Percentiles rank a stretch among this genome's conserved stretches.
Conservation (phyloP, 805 yeast genomes). For the Kurtzmaniella cleridarum region DNA sequence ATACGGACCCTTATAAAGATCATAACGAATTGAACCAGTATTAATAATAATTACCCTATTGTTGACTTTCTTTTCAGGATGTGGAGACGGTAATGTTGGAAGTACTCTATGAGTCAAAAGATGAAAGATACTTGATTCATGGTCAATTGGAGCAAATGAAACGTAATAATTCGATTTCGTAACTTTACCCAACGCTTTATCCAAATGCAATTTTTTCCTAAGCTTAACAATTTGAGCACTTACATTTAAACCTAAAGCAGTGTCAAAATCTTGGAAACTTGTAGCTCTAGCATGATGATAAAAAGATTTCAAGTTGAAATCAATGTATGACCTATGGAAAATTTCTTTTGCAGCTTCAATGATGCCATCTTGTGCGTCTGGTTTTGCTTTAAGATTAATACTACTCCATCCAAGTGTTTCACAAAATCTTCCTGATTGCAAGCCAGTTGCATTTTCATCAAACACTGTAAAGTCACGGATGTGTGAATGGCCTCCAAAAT, state of each 20-base stretch:
- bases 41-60: slow-evolving; percentile 58
- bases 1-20: slow-evolving; percentile 77
- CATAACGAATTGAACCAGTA: slow-evolving; percentile 86
- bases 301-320: slow-evolving; percentile 72
- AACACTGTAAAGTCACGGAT: slow-evolving; percentile 73
- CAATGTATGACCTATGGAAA: slow-evolving; percentile 67
- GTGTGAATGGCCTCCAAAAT: slow-evolving; percentile 93
- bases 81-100: slow-evolving; percentile 34
- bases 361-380: slow-evolving; percentile 8
- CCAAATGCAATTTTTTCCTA: slow-evolving; percentile 48
- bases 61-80: slow-evolving; percentile 4
- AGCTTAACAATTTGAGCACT: slow-evolving; percentile 38
- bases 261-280: slow-evolving; percentile 37
- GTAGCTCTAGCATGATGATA: slow-evolving; percentile 48
- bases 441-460: slow-evolving; percentile 63
- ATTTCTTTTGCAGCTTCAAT: slow-evolving; percentile 7
- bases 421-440: slow-evolving; percentile 91
- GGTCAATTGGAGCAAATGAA: slow-evolving; percentile 54
- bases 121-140: slow-evolving; percentile 48
- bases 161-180: slow-evolving; percentile 55
- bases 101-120: slow-evolving; percentile 56
- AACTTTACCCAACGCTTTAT: slow-evolving; percentile 59
- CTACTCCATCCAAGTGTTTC: slow-evolving; percentile 92
- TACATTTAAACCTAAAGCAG: slow-evolving; percentile 48
- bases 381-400: slow-evolving; percentile 29